phyloP scores from a whole-genome alignment of 192 early-diverging fungal species.

The Geranomyces michiganensis region DNA sequence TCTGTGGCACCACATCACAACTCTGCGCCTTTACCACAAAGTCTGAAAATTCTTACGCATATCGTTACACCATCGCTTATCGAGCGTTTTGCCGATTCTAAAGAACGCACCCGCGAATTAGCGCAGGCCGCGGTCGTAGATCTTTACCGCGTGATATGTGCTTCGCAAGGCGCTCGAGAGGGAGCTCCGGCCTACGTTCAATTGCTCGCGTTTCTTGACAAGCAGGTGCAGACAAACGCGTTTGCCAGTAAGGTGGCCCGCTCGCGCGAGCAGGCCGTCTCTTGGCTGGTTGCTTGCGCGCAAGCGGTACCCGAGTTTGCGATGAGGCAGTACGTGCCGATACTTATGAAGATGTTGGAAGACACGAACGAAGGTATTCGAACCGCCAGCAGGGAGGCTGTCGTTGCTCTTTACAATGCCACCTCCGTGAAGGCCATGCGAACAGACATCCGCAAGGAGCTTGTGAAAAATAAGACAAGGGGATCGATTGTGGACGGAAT shows the following conservation, averaged over 20 bases:
- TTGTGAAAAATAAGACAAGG: constrained; percentile 29
- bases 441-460: constrained; percentile 26
- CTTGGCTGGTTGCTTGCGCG: neutral
- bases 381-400: constrained; percentile 5
- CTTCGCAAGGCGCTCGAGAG: neutral
- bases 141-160: constrained; percentile 5
- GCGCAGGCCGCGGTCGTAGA: constrained; percentile 9
- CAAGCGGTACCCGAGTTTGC: neutral
- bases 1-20: neutral
- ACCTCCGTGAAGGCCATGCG: constrained; percentile 7
- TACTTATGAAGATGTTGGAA: constrained; percentile 23
- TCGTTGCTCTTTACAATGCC: constrained; percentile 14
- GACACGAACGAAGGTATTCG: constrained; percentile 32
- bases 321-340: constrained; percentile 16
- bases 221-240: constrained; percentile 6
- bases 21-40: neutral
- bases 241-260: constrained; percentile 12
- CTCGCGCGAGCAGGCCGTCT: constrained; percentile 12
- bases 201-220: constrained; percentile 10
- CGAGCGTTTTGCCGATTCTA: constrained; percentile 19
- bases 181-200: neutral
- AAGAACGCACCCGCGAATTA: constrained; percentile 9
- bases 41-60: neutral
- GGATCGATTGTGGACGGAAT: constrained; percentile 35
- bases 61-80: constrained; percentile 3